phyloP scores from a whole-genome alignment of 2,329 filamentous ascomycete species.

The Fusarium haematococcum region DNA sequence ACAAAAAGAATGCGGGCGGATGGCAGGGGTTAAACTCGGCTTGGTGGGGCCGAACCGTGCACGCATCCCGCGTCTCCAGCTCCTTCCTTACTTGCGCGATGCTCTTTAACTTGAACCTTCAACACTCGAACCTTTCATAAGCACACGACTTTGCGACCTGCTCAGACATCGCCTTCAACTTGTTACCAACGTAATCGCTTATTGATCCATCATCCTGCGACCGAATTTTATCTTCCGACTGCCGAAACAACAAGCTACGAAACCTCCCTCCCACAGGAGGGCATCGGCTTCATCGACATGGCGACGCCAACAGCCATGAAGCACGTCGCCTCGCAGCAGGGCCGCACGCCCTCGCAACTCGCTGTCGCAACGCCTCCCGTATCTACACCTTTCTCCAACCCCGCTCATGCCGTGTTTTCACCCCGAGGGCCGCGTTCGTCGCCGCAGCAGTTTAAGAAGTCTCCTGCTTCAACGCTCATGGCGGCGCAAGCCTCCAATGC shows the following conservation, averaged over 20 bases:
- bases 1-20: background rate
- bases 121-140: slow-evolving; percentile 5
- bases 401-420: slow-evolving; percentile 69
- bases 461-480: slow-evolving; percentile 65
- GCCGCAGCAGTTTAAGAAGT: slow-evolving; percentile 74
- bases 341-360: slow-evolving; percentile 62
- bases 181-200: background rate
- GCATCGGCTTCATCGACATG: slow-evolving; percentile 50
- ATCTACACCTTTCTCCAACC: slow-evolving; percentile 73
- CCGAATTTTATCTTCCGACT: background rate
- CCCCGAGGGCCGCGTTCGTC: slow-evolving; percentile 69
- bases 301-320: slow-evolving; percentile 64
- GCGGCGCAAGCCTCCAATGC: slow-evolving; percentile 58
- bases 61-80: background rate
- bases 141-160: background rate
- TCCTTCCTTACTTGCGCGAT: background rate
- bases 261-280: slow-evolving; percentile 24
- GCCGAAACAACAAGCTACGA: background rate
- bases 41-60: slow-evolving; percentile 36
- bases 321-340: slow-evolving; percentile 56
- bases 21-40: slow-evolving; percentile 13
- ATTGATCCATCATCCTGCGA: background rate
- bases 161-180: background rate
- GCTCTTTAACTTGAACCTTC: slow-evolving; percentile 13
- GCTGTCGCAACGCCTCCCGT: slow-evolving; percentile 72